Evolutionary conservation across 2,329 filamentous ascomycete genomes (phyloP).

Genomic region (Aspergillus pseudonomiae): DNA sequence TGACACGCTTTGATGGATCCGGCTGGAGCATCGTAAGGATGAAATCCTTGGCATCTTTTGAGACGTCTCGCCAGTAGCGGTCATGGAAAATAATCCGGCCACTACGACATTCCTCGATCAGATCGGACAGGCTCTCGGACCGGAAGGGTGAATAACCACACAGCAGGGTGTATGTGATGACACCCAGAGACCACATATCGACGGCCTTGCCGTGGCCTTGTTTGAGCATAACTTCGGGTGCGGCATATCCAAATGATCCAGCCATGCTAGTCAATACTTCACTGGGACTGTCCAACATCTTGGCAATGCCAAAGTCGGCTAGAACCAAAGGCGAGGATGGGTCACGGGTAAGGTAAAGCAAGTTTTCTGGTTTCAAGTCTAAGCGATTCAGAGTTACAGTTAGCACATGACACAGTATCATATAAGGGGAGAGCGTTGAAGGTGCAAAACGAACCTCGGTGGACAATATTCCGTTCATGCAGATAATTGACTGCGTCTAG

Average conservation of each 20-base stretch:
- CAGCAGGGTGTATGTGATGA: conserved; percentile 97
- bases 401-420: background rate
- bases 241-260: conserved; percentile 95
- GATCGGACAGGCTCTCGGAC: conserved; percentile 86
- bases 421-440: background rate
- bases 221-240: conserved; percentile 97
- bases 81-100: conserved; percentile 92
- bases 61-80: conserved; percentile 97
- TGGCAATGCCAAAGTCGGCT: conserved; percentile 97
- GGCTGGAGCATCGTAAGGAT: conserved; percentile 81
- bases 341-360: conserved; percentile 84
- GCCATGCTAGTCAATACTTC: conserved; percentile 98
- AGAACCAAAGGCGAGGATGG: conserved; percentile 83
- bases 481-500: conserved; percentile 92
- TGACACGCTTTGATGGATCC: conserved; percentile 73
- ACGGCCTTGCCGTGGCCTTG: conserved; percentile 96
- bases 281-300: conserved; percentile 89
- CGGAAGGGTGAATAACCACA: conserved; percentile 98
- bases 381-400: background rate
- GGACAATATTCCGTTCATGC: conserved; percentile 91
- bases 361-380: conserved; percentile 98
- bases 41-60: conserved; percentile 91
- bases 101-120: conserved; percentile 90
- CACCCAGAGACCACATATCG: conserved; percentile 98
- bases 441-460: conserved; percentile 68